Base-by-base conservation (phyloP, 2,329 filamentous ascomycete species). In the Aspergillus felis region DNA sequence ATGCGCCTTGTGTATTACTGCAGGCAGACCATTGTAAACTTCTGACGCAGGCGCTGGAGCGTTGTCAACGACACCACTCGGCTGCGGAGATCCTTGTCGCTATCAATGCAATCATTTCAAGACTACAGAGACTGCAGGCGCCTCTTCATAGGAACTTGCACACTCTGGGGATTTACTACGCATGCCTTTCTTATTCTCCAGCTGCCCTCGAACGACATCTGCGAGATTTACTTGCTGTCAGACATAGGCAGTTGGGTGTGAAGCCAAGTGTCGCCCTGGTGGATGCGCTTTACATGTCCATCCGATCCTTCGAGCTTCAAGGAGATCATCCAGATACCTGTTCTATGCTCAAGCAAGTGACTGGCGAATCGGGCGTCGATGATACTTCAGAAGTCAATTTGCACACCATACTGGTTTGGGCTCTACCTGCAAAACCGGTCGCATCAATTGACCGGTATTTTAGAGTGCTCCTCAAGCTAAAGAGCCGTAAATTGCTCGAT, bases 51-150 rank as follows among this genome's bases (percentile, higher is more conserved):
- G 64, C 63, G 8, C 51, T 76, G 14, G 50, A 60, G 41, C 63
- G 55, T 25, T 71, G 64, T 54, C 57, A 67, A 53, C 61, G 49
- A n/a, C 51, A 59, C 29, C 57, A 62, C 50, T 66, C 69, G 14
- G 67, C 66, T 47, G 60, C 63, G 8, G 72, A 76, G 50, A 65
- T 76, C 22, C 59, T 74, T 17, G 64, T 64, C 5, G 57, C 64
- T 3, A 55, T 76, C 29, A 69, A 68, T 57, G 71, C 68, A 20
- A 60, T 73, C 27, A 53, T 67, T 38, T 61, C 60, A 49, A 70
- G 73, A 55, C 54, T 72, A 35, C 52, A 64, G 17, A 63, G 53
- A 22, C 51, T 71, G 9, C 35, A 55, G 3, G 56, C 63, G 2
- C 44, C 46, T 12, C 32, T 68, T 4, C 57, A 51, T 2, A 44